Conservation (phyloP, 805 yeast genomes). For the Novakomyces olei region DNA sequence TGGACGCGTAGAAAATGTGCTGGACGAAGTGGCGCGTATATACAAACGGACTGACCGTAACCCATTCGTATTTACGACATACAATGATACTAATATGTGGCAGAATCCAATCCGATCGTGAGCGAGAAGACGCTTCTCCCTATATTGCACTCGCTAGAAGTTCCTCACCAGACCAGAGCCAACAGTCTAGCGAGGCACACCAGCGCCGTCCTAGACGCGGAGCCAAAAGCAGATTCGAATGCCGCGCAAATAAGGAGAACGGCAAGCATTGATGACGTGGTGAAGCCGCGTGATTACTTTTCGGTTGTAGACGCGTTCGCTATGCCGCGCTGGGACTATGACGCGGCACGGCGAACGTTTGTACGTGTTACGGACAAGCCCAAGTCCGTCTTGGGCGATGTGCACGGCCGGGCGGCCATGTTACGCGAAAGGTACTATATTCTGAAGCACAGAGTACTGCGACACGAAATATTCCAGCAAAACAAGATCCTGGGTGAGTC, state of each 20-base stretch:
- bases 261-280: not conserved
- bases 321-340: constrained; percentile 45
- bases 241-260: not conserved
- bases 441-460: constrained; percentile 42
- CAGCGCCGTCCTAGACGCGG: too few species aligned
- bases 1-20: constrained; percentile 34
- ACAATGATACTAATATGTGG: not conserved
- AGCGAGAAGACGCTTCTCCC: constrained; percentile 49
- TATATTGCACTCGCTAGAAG: constrained; percentile 36
- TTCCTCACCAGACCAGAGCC: constrained; percentile 13
- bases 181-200: constrained; percentile 2
- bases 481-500: constrained; percentile 19
- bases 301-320: constrained; percentile 38
- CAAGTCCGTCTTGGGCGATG: constrained; percentile 11
- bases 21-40: constrained; percentile 55
- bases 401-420: constrained; percentile 11
- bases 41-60: constrained; percentile 90
- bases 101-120: constrained; percentile 28
- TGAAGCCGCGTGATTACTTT: constrained; percentile 29
- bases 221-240: not conserved
- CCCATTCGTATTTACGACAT: not conserved
- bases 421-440: constrained; percentile 33
- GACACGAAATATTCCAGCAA: constrained; percentile 56
- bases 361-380: constrained; percentile 8
- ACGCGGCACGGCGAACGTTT: constrained; percentile 24